These are phyloP conservation scores for Globisporangium barbulae DNA, from an alignment of 352 stramenopile species.

Conservation along the genomic window DNA sequence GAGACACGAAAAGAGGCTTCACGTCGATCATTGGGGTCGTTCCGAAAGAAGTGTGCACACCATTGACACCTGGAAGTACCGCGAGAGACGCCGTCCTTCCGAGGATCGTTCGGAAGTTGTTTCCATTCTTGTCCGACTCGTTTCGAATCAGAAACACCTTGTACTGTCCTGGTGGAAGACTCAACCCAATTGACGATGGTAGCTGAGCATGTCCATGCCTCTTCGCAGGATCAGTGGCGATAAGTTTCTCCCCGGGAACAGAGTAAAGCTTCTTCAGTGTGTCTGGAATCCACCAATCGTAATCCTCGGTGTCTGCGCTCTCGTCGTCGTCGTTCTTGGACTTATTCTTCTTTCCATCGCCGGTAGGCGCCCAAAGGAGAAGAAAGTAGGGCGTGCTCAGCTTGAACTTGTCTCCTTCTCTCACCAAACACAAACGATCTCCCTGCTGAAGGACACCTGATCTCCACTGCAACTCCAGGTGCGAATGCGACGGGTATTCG, in stretches of 20 bases:
- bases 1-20: slow-evolving; percentile 32
- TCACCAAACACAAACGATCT: slow-evolving; percentile 41
- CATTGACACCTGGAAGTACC: slow-evolving; percentile 45
- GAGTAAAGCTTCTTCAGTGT: slow-evolving; percentile 29
- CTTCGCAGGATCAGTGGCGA: slow-evolving; percentile 22
- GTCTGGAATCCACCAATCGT: slow-evolving; percentile 41
- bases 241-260: slow-evolving; percentile 14
- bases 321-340: slow-evolving; percentile 5
- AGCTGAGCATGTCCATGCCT: slow-evolving; percentile 22
- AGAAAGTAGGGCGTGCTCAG: slow-evolving; percentile 41
- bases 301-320: slow-evolving; percentile 7
- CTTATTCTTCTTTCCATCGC: slow-evolving; percentile 3
- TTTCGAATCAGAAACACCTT: slow-evolving; percentile 46
- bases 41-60: slow-evolving; percentile 53
- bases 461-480: slow-evolving; percentile 41
- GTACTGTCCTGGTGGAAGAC: slow-evolving; percentile 42
- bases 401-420: slow-evolving; percentile 39
- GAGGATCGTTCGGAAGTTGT: slow-evolving; percentile 31
- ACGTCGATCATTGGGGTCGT: slow-evolving; percentile 58
- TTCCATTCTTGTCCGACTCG: slow-evolving; percentile 15
- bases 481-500: slow-evolving; percentile 37
- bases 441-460: slow-evolving; percentile 19
- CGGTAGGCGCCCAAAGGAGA: slow-evolving; percentile 31
- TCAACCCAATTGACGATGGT: slow-evolving; percentile 40
- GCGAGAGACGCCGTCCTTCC: slow-evolving; percentile 26